Evolutionary conservation across 257 asterid genomes (phyloP), one percentile per base, ranked within the genome.

Genomic region (Penstemon newberryi): DNA sequence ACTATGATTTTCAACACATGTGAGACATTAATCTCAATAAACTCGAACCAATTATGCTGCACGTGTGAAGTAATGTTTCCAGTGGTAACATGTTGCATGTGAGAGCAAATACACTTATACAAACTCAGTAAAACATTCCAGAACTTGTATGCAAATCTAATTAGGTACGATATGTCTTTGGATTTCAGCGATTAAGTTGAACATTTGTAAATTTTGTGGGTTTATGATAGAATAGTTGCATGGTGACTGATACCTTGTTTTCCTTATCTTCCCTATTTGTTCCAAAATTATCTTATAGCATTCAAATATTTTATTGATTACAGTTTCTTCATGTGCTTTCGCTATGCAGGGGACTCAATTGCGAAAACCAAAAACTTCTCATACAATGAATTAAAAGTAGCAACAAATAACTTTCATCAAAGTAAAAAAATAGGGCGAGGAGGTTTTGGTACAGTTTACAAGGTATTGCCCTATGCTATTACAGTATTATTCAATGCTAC

Each of bases 371-470:
- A 79, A 56, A 87, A 71, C 55, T 87, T 91, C 86, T 57, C 88
- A 11, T 87, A 80, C 84, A 79, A 75, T 42, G 95, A 85, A 66
- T 72, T 91, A 77, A 75, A 70, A 79, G 69, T 44, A 56, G 96
- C 96, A 58, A 89, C 98, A 50, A 72, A 89, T 43, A 79, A 89
- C 81, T 91, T 89, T 67, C 81, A 80, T 69, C 87, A 65, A 66
- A 70, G 72, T 53, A 84, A 84, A 79, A 91, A 86, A 82, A 80
- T 91, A 69, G 98, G 98, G 40, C 75, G 92, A 76, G 98, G 98
- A 78, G 96, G 98, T 71, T 91, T 89, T 69, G 98, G 98, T 46
- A 87, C 83, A 54, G 98, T 91, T 65, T 91, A 85, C 83, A 89
- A 91, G 98, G 98, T 89, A 83, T 70, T 59, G 49, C 66, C 66